These are phyloP conservation scores for Phytophthora uliginosa DNA, from an alignment of 352 stramenopile genomes.

Conservation along the genomic window DNA sequence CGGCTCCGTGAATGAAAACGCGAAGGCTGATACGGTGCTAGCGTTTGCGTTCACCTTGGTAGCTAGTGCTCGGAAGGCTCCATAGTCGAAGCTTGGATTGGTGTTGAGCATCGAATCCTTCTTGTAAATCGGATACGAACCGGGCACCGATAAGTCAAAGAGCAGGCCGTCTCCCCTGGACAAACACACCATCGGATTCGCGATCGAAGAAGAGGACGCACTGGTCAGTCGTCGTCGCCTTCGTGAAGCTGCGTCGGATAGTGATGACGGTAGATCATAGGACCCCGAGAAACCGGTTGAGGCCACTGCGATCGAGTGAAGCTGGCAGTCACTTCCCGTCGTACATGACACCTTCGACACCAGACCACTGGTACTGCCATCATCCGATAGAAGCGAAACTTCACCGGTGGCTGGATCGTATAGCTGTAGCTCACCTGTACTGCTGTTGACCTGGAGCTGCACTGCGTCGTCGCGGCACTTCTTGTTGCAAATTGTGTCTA, in stretches of 20 bases:
- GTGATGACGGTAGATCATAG: constrained; percentile 56
- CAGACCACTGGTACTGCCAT: constrained; percentile 32
- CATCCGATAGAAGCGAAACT: constrained; percentile 28
- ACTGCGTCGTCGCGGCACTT: constrained; percentile 66
- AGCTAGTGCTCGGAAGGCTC: constrained; percentile 81
- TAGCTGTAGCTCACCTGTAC: constrained; percentile 64
- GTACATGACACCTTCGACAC: constrained; percentile 66
- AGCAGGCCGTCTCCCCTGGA: constrained; percentile 82
- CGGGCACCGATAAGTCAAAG: constrained; percentile 87
- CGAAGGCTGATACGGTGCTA: constrained; percentile 79
- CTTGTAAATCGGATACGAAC: constrained; percentile 93
- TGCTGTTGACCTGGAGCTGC: constrained; percentile 71
- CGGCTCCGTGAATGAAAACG: constrained; percentile 87
- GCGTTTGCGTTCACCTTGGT: constrained; percentile 69
- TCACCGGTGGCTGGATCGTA: constrained; percentile 60
- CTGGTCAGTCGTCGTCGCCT: constrained; percentile 28
- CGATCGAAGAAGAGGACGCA: constrained; percentile 47
- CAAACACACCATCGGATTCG: constrained; percentile 92
- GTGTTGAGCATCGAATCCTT: constrained; percentile 97
- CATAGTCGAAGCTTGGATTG: constrained; percentile 94
- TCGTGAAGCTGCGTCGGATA: constrained; percentile 17
- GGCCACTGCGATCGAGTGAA: constrained; percentile 64
- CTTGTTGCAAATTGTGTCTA: constrained; percentile 87
- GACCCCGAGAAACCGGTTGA: constrained; percentile 69
- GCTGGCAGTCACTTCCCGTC: constrained; percentile 46